Base-by-base conservation (phyloP, 176 grass and related monocot species). In the Guadua angustifolia region DNA sequence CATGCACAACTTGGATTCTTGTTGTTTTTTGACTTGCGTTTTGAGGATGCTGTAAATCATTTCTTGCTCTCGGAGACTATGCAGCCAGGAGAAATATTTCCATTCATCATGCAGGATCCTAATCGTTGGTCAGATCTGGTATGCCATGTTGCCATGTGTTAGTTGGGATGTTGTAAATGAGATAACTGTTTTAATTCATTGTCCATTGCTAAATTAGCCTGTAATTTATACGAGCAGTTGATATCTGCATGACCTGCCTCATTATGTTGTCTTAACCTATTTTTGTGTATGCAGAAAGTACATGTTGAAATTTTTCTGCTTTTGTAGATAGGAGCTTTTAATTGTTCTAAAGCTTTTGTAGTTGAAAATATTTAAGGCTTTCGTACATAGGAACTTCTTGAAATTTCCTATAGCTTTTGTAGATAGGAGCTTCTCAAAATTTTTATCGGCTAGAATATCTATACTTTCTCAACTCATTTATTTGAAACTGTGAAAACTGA, bases 91-190 rank as follows among this genome's bases (percentile, higher is more conserved):
- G 95, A 98, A 89, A 88, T 98, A 84, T 98, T 98, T 73, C 93
- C 95, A 17, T 95, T 98, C 90, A 98, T 98, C 79, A 98, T 90
- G 93, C 91, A 69, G 87, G 95, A 98, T 69, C 94, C 94, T 80
- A 95, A 98, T 81, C 93, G 87, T 35, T 98, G 95, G 95, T 95
- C 91, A 51, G 82, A 93, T 86, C 89, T 95, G 95, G 95, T 98
- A 95, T 25, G 56, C 11, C 79, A 33, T 62, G 56, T 61, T 68
- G 47, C 55, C 77, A 55, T 39, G 15, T 75, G 18, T 79, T 77
- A 56, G 4, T 46, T 71, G 18, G 19, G 12, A 77, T 29, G 45
- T 12, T 74, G 43, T 50, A 80, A 73, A 29, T 69, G 11, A 60
- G 29, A 85, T 84, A 57, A 9, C 55, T 57, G 21, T n/a, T 39